A percentile compares a stretch with the other conserved stretches of the same genome.
Conservation (phyloP, 2,329 filamentous ascomycete genomes). For the Hortaea werneckii region DNA sequence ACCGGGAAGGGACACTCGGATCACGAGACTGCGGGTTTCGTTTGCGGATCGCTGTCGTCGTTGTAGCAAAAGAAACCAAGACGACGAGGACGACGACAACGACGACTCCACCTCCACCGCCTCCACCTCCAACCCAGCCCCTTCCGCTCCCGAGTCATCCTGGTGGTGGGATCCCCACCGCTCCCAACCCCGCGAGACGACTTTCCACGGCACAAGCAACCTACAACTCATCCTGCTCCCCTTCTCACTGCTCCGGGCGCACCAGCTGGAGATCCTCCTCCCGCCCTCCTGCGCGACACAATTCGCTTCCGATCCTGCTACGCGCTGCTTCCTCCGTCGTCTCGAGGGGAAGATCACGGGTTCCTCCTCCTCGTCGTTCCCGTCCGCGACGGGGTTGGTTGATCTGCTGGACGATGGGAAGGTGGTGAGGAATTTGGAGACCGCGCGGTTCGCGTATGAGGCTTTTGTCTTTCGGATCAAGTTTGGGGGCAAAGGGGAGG, state of each 20-base stretch:
- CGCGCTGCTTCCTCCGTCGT: constrained; percentile 10
- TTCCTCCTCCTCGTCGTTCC: too few relatives aligned
- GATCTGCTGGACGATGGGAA: too few relatives aligned
- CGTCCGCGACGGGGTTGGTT: too few relatives aligned
- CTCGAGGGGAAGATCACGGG: constrained; percentile 12
- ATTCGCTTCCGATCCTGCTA: constrained; percentile 7
- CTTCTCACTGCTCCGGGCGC: constrained; percentile 14
- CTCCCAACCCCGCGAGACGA: constrained; percentile 11
- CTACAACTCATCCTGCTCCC: constrained; percentile 19
- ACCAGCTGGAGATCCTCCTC: constrained; percentile 16
- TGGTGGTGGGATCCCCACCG: constrained; percentile 17
- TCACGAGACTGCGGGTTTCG: constrained; percentile 14
- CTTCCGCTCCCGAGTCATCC: too few relatives aligned
- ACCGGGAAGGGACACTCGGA: constrained; percentile 9
- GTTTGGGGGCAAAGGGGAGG: too few relatives aligned
- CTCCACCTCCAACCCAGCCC: too few relatives aligned
- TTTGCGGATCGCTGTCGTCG: constrained; percentile 12
- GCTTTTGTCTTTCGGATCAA: too few relatives aligned
- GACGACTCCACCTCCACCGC: too few relatives aligned
- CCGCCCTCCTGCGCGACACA: constrained; percentile 2
- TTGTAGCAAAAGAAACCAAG: too few relatives aligned
- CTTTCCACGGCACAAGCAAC: constrained; percentile 15
- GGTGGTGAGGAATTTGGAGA: too few relatives aligned
- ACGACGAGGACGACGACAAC: too few relatives aligned
- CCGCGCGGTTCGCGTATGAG: too few relatives aligned